Conservation (phyloP, 805 yeast species). For the Kodamaea kakaduensis region DNA sequence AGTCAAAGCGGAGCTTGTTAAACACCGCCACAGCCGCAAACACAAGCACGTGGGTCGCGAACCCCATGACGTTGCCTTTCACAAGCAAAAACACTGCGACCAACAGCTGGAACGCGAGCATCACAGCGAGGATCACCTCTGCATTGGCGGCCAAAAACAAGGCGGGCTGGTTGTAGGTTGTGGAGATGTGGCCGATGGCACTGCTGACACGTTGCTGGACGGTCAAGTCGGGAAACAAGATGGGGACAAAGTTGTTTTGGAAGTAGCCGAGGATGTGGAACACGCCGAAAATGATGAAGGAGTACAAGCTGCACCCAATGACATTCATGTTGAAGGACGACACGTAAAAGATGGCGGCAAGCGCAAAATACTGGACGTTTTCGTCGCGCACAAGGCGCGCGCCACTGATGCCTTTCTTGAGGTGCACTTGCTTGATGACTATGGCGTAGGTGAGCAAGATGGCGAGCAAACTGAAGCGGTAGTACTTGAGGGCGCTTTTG, state of each 20-base stretch:
- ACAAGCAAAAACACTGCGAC: slow-evolving; percentile 21
- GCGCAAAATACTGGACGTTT: slow-evolving; percentile 35
- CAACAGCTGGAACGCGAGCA: slow-evolving; percentile 26
- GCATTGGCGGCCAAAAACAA: slow-evolving; percentile 35
- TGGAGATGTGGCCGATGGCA: slow-evolving; percentile 27
- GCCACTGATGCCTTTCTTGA: slow-evolving; percentile 27
- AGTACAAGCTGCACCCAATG: slow-evolving; percentile 37
- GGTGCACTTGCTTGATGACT: slow-evolving; percentile 57
- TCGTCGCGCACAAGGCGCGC: slow-evolving; percentile 33
- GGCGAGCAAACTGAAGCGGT: slow-evolving; percentile 40
- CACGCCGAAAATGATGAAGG: slow-evolving; percentile 33
- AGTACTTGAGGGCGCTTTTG: slow-evolving; percentile 23
- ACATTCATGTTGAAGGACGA: slow-evolving; percentile 28
- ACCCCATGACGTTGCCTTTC: slow-evolving; percentile 20
- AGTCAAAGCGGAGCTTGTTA: slow-evolving; percentile 33
- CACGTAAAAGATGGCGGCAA: slow-evolving; percentile 29
- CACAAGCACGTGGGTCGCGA: slow-evolving; percentile 34
- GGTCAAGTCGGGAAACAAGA: slow-evolving; percentile 29
- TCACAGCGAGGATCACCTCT: slow-evolving; percentile 27
- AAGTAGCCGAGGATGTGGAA: slow-evolving; percentile 38
- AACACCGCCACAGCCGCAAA: slow-evolving; percentile 27
- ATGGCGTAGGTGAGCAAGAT: slow-evolving; percentile 59
- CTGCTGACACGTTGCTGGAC: slow-evolving; percentile 28
- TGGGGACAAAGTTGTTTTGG: slow-evolving; percentile 30
- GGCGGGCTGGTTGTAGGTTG: slow-evolving; percentile 33